These are phyloP conservation scores for Cyclotella cryptica DNA, from an alignment of 108 stramenopile species.

Conservation along the genomic window DNA sequence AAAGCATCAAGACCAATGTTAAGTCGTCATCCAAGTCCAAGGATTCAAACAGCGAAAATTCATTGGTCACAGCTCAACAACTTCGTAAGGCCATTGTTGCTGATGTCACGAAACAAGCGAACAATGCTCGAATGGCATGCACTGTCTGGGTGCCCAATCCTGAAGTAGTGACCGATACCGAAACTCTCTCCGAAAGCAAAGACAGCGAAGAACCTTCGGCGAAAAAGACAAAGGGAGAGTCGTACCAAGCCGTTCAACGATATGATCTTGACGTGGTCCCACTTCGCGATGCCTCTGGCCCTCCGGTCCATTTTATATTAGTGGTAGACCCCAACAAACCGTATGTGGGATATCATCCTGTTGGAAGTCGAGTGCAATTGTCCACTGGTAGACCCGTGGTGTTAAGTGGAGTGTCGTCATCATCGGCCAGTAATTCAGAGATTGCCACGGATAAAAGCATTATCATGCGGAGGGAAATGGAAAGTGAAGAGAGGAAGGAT, in stretches of 20 bases:
- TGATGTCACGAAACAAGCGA: conserved; percentile 70
- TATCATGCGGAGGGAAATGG: conserved; percentile 54
- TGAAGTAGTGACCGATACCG: conserved; percentile 17
- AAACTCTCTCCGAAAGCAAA: neutral
- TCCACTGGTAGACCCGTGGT: conserved; percentile 74
- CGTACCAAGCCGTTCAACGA: conserved; percentile 64
- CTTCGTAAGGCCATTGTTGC: conserved; percentile 70
- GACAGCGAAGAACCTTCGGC: conserved; percentile 15
- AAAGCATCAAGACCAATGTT: conserved; percentile 8
- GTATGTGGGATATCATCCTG: conserved; percentile 65
- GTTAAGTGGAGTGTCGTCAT: conserved; percentile 13
- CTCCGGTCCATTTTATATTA: conserved; percentile 76
- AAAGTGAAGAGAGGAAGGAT: conserved; percentile 61
- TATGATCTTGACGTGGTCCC: conserved; percentile 87
- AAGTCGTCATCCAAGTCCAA: neutral
- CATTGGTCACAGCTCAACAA: conserved; percentile 34
- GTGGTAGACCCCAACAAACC: conserved; percentile 56
- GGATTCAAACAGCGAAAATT: conserved; percentile 2
- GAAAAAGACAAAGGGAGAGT: conserved; percentile 13
- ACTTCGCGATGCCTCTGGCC: conserved; percentile 76
- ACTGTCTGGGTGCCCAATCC: conserved; percentile 62
- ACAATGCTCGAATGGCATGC: conserved; percentile 81
- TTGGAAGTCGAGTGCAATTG: conserved; percentile 79
- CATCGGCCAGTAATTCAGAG: neutral
- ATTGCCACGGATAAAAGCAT: conserved; percentile 39